These are phyloP conservation scores for Psilocybe tampanensis DNA, from an alignment of 768 basidiomycete species.

Conservation along the genomic window DNA sequence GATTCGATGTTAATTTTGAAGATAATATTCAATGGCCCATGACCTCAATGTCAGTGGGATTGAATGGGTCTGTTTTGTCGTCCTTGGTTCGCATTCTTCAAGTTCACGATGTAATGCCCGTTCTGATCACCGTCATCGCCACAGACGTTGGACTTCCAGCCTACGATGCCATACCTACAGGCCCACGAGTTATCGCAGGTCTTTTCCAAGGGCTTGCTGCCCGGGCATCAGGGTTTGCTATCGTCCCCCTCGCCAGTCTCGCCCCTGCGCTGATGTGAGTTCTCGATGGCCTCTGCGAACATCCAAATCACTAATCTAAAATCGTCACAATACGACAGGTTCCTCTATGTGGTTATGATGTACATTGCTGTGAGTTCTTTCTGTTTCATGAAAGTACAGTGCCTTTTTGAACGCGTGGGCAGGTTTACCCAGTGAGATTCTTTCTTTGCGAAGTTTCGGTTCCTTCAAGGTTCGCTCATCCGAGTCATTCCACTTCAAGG, in stretches of 20 bases:
- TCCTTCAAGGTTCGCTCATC: not conserved
- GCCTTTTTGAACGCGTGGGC: not conserved
- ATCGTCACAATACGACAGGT: conserved; percentile 33
- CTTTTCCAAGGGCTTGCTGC: conserved; percentile 58
- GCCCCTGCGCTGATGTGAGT: conserved; percentile 74
- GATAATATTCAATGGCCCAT: not conserved
- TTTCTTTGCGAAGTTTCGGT: not conserved
- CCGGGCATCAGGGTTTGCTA: conserved; percentile 54
- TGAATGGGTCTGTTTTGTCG: conserved; percentile 73
- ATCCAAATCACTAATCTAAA: no score
- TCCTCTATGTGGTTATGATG: conserved; percentile 82
- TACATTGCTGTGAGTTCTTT: conserved; percentile 53
- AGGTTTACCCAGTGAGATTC: conserved; percentile 45
- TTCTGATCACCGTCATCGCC: not conserved
- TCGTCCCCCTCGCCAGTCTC: conserved; percentile 46
- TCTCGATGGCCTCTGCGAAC: not conserved
- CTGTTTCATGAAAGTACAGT: not conserved
- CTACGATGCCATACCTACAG: conserved; percentile 38
- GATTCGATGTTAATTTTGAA: conserved; percentile 5
- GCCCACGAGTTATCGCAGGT: conserved; percentile 43
- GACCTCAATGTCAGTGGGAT: conserved; percentile 39
- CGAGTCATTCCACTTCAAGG: no score
- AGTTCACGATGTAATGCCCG: not conserved
- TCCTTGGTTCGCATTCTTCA: conserved; percentile 45
- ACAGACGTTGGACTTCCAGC: conserved; percentile 43